Base-by-base conservation (phyloP, 176 grass and related monocot species). In the Phyllostachys edulis region DNA sequence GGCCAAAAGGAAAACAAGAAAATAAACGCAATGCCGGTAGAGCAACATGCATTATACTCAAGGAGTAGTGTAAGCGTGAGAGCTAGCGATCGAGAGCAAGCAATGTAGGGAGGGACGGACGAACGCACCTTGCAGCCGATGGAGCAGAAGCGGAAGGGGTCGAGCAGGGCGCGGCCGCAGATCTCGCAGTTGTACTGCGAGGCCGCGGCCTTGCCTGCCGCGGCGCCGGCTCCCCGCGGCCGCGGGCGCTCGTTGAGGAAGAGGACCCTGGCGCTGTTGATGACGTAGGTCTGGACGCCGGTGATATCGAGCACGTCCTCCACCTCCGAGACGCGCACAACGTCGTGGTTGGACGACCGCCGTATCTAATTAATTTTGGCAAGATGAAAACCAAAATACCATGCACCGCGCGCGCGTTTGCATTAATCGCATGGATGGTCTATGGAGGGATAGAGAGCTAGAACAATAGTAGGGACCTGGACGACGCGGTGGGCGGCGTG, bases 261-360 rank as follows among this genome's bases (percentile, higher is more conserved):
- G 59, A 94, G 87, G 7, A 94, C 92, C 67, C 90, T 55, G 61
- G 92, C 92, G 87, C 92, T 92, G 92, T 94, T 94, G 90, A 94
- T 94, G 82, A 94, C 90, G 82, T 94, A 94, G 17, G 90, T 94
- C 92, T 94, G 92, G 4, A 94, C 92, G 73, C 92, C 92, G 87
- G 85, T 75, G 82, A 73, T 92, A 79, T 94, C 92, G 17, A 94
- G 84, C 14, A 84, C 87, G 85, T 90, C 86, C 57, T 94, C 85
- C 54, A 94, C 88, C 92, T 94, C 92, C 16, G 82, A 49, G 2
- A 94, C 90, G 27, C 92, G 85, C n/a, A 94, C 92, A 11, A 94
- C 92, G 75, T 94, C 92, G 78, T 94, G 92, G 85, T 94, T 92
- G 4, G 92, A 92, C 5, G 92, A 94, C 6, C 92, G 85, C 47